These are phyloP conservation scores for Postia placenta DNA, from an alignment of 768 basidiomycete genomes.

Conservation along the genomic window DNA sequence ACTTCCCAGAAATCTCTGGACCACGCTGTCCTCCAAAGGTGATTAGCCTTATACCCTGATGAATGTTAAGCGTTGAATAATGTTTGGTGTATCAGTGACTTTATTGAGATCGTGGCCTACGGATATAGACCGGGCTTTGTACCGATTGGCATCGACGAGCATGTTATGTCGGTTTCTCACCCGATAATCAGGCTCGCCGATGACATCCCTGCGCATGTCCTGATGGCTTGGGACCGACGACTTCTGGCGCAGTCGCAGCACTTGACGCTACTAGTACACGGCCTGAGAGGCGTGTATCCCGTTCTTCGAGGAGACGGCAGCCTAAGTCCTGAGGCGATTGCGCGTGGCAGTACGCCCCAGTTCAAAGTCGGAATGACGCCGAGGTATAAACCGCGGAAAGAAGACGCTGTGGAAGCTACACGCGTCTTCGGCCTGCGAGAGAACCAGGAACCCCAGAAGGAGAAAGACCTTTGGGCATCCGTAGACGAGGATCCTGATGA, in stretches of 20 bases:
- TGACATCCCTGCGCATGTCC: slow-evolving; percentile 53
- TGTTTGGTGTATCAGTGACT: slow-evolving; percentile 38
- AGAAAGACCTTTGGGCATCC: background rate
- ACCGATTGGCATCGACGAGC: slow-evolving; percentile 43
- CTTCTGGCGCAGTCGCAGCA: slow-evolving; percentile 51
- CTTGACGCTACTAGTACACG: slow-evolving; percentile 60
- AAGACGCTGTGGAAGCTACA: slow-evolving; percentile 41
- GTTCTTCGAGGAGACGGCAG: slow-evolving; percentile 38
- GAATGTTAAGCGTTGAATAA: background rate
- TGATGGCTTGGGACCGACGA: slow-evolving; percentile 70
- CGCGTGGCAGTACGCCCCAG: slow-evolving; percentile 29
- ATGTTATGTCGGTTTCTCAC: slow-evolving; percentile 51
- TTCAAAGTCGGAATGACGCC: slow-evolving; percentile 61
- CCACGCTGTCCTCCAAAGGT: slow-evolving; percentile 16
- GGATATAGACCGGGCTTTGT: slow-evolving; percentile 58
- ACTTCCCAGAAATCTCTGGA: slow-evolving; percentile 9
- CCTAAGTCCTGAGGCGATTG: slow-evolving; percentile 30
- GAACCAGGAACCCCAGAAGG: slow-evolving; percentile 15
- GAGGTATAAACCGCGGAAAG: slow-evolving; percentile 52
- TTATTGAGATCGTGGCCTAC: slow-evolving; percentile 51
- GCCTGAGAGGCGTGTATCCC: slow-evolving; percentile 50
- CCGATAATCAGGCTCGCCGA: slow-evolving; percentile 45
- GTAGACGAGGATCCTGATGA: background rate
- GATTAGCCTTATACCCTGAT: background rate
- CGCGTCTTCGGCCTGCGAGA: slow-evolving; percentile 43